Evolutionary conservation across 768 basidiomycete genomes (phyloP).

Genomic region (Pulveroboletus sp.): DNA sequence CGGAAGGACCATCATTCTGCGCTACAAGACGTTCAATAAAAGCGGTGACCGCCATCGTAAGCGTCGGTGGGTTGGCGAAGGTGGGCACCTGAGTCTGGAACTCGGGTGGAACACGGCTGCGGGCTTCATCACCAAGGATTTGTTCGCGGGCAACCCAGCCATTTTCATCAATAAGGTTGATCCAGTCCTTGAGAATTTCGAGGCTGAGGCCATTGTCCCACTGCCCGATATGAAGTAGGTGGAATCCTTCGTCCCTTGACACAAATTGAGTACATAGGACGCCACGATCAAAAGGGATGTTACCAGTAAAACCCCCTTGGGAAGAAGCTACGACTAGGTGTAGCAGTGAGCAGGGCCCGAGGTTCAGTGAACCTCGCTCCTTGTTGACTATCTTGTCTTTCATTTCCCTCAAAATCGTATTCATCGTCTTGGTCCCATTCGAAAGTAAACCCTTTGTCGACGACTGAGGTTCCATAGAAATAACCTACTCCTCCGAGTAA

Average conservation of each 20-base stretch:
- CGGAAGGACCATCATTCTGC: constrained; percentile 44
- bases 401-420: constrained; percentile 37
- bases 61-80: constrained; percentile 92
- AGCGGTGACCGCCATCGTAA: constrained; percentile 89
- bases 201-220: constrained; percentile 93
- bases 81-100: constrained; percentile 93
- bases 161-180: constrained; percentile 84
- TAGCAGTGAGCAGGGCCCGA: constrained; percentile 78
- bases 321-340: constrained; percentile 95
- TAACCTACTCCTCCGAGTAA: constrained; percentile 92
- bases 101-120: constrained; percentile 88
- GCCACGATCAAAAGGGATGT: constrained; percentile 1
- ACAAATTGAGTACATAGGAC: constrained; percentile 1
- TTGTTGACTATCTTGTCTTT: constrained; percentile 32
- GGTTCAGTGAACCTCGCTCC: constrained; percentile 74
- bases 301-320: constrained; percentile 97
- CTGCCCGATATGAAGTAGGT: constrained; percentile 83
- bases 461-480: constrained; percentile 87
- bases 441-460: constrained; percentile 79
- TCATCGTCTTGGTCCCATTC: constrained; percentile 84
- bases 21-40: constrained; percentile 74
- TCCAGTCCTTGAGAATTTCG: constrained; percentile 88
- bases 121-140: constrained; percentile 93
- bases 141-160: constrained; percentile 98
- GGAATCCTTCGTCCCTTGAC: constrained; percentile 93